Evolutionary conservation across 2,329 filamentous ascomycete genomes (phyloP), one percentile per base, ranked within the genome.

Genomic region (Hysterium pulicare): DNA sequence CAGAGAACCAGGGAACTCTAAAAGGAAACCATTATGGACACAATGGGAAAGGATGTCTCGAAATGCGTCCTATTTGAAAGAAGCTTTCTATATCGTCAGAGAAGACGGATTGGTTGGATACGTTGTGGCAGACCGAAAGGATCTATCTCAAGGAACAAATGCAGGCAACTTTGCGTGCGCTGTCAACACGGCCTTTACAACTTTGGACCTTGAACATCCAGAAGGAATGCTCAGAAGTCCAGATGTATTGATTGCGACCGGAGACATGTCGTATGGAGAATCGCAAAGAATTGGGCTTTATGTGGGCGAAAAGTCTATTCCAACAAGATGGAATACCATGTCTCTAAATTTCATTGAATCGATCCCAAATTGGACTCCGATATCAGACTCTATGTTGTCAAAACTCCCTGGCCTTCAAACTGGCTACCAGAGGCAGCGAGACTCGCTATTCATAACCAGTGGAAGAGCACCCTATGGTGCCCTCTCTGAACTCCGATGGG

Each of bases 81-180:
- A 97, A 58, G 82, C 84, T 46, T 82, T 97, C 37, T 95, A 93
- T 58, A 71, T 98, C 13, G 87, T 86, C 9, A 82, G 90, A 41
- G 91, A 97, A 67, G 91, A 97, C 59, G 93, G 93, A 3, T 72
- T 83, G 37, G 76, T 96, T 8, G 78, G 83, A 41, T 87, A 85
- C 50, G 67, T 91, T 4, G 81, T 88, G 45, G 78, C 79, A 22
- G 52, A 51, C 33, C 75, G 75, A 5, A 40, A 45, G 23, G 63
- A 71, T 37, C 66, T 67, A 5, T 72, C 48, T 7, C 54, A 58
- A 8, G 54, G 54, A 10, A 50, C 53, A 6, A 77, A 75, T 34
- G 71, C 79, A 41, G 56, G 51, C 62, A 83, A 40, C 73, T 81
- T 87, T 50, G 75, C 79, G 40, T 86, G 85, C 55, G 87, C 86